A percentile compares a stretch with the other conserved stretches of the same genome.
phyloP scores from a whole-genome alignment of 441 rosid species.

The Iberis amara region DNA sequence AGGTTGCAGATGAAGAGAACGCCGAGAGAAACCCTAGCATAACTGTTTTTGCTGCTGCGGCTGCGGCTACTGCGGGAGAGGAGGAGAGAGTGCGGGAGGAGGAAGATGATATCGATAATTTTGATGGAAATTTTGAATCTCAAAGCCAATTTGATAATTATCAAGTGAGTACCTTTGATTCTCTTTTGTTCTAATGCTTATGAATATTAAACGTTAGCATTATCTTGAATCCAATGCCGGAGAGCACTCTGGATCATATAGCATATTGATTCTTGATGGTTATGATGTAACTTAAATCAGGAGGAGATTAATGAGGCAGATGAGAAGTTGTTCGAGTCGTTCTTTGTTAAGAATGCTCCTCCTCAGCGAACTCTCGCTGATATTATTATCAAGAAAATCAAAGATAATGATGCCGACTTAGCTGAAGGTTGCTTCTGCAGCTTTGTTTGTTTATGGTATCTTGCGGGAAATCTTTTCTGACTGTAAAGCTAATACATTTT shows the following conservation, averaged over 20 bases:
- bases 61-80: conserved; percentile 38
- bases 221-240: no score
- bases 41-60: conserved; percentile 35
- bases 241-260: no score
- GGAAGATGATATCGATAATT: conserved; percentile 66
- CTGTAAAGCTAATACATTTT: background rate
- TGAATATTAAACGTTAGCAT: background rate
- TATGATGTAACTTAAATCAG: conserved; percentile 27
- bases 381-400: conserved; percentile 58
- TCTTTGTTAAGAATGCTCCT: conserved; percentile 58
- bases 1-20: conserved; percentile 60
- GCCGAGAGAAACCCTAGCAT: conserved; percentile 35
- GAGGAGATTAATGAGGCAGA: conserved; percentile 73
- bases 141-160: conserved; percentile 33
- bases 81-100: conserved; percentile 28
- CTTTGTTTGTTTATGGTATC: conserved; percentile 1
- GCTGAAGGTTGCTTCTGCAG: conserved; percentile 42
- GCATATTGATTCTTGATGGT: background rate
- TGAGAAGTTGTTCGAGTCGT: conserved; percentile 74
- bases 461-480: conserved; percentile 4
- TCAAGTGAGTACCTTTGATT: conserved; percentile 38
- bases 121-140: conserved; percentile 51
- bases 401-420: conserved; percentile 46
- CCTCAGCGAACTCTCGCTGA: conserved; percentile 74
- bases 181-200: background rate